Evolutionary conservation across 75 land plant genomes (phyloP).

Genomic region (Sequoiadendron giganteum): DNA sequence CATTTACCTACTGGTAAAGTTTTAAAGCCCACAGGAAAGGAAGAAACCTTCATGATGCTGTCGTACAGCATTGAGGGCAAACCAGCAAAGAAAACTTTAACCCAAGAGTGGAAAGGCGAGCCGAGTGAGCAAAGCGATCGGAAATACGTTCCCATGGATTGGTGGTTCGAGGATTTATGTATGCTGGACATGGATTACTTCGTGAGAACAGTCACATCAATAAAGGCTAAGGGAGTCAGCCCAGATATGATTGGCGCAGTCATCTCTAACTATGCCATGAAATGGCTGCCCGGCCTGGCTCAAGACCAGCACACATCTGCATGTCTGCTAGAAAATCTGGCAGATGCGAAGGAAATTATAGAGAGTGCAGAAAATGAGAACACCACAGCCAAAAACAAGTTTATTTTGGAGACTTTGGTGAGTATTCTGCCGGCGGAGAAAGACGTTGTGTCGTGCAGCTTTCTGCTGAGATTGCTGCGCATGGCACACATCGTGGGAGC

Average conservation of each 20-base stretch:
- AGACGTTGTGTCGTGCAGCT: conserved; percentile 48
- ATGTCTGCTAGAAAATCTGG: background rate
- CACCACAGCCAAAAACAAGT: conserved; percentile 44
- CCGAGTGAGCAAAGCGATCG: background rate
- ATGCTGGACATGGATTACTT: conserved; percentile 69
- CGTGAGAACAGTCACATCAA: conserved; percentile 46
- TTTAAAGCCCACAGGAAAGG: background rate
- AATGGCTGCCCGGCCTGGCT: conserved; percentile 69
- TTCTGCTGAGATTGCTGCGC: conserved; percentile 62
- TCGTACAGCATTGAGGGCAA: background rate
- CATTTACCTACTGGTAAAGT: too few relatives aligned
- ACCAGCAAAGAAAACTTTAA: background rate
- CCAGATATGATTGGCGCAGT: conserved; percentile 76
- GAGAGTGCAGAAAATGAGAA: conserved; percentile 27
- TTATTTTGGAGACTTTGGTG: conserved; percentile 60
- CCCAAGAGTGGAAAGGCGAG: background rate
- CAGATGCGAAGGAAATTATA: conserved; percentile 1
- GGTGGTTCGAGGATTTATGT: conserved; percentile 61
- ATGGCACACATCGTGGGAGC: conserved; percentile 57
- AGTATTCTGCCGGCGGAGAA: conserved; percentile 57
- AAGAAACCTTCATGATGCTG: background rate
- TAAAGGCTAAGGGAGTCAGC: conserved; percentile 65
- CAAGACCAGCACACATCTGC: conserved; percentile 3
- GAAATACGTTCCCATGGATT: conserved; percentile 3
- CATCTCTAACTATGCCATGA: conserved; percentile 50